phyloP scores from a whole-genome alignment of 202 grass and related monocot species.

The Dendrocalamus latiflorus region DNA sequence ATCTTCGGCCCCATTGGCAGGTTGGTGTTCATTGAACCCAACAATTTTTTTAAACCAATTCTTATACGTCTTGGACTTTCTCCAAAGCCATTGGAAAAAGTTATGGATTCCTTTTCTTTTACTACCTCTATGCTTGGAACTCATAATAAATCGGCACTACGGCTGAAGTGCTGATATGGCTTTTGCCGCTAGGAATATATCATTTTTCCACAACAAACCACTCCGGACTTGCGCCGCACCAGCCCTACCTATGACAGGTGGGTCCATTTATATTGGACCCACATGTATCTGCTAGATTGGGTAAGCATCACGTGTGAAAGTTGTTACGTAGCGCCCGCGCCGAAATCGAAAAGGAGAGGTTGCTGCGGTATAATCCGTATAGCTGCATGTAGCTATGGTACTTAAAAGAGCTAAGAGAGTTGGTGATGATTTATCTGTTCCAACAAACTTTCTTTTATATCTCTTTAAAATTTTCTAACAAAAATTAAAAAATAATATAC shows the following conservation, averaged over 20 bases:
- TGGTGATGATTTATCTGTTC: too few species aligned
- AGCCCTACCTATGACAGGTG: rapidly evolving
- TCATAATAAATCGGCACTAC: slow-evolving; percentile 13
- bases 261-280: rapidly evolving
- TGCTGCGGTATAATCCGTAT: too few species aligned
- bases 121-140: slow-evolving; percentile 21
- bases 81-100: too few species aligned
- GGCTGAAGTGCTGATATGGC: background rate
- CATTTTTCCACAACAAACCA: background rate
- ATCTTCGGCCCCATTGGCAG: background rate
- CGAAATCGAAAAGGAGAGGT: background rate
- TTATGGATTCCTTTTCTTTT: background rate
- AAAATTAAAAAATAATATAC: too few species aligned
- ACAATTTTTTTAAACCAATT: background rate
- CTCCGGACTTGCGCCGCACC: rapidly evolving
- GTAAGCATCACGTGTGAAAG: rapidly evolving
- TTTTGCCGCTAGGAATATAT: background rate
- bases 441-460: too few species aligned
- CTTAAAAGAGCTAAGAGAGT: too few species aligned
- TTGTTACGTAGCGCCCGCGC: background rate
- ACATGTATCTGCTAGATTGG: background rate
- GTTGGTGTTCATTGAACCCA: background rate
- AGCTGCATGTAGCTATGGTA: background rate
- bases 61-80: too few species aligned
- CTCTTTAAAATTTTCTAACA: too few species aligned